Percentiles rank a stretch among this genome's conserved stretches.
Evolutionary conservation across 257 asterid genomes (phyloP).

Genomic region (Solanum microdontum): DNA sequence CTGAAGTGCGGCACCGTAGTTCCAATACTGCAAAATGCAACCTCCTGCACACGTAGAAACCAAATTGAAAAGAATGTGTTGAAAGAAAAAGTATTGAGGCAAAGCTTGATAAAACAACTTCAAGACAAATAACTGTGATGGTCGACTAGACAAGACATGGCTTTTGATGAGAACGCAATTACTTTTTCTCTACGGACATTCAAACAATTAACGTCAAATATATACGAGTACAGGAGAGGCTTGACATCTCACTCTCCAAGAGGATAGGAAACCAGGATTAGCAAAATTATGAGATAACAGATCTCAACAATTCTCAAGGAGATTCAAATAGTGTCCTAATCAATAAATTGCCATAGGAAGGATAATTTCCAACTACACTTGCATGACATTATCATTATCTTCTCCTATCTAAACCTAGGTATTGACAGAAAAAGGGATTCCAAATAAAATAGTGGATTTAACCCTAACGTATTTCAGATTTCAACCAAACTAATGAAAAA

Average conservation of each 20-base stretch:
- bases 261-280: background rate
- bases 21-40: conserved; percentile 79
- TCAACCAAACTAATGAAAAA: background rate
- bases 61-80: background rate
- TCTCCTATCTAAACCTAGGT: background rate
- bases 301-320: background rate
- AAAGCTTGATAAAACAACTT: background rate
- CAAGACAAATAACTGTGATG: background rate
- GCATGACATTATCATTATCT: background rate
- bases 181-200: background rate
- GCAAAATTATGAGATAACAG: background rate
- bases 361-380: background rate
- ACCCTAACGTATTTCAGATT: background rate
- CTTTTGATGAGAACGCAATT: background rate
- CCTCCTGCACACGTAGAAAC: conserved; percentile 33
- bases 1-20: conserved; percentile 45
- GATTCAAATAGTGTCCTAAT: background rate
- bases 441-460: background rate
- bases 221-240: background rate
- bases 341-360: background rate
- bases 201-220: background rate
- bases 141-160: background rate
- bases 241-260: background rate
- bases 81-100: background rate
- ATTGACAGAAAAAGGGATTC: background rate